Evolutionary conservation across 257 asterid genomes (phyloP).

Genomic region (Solanum bulbocastanum): DNA sequence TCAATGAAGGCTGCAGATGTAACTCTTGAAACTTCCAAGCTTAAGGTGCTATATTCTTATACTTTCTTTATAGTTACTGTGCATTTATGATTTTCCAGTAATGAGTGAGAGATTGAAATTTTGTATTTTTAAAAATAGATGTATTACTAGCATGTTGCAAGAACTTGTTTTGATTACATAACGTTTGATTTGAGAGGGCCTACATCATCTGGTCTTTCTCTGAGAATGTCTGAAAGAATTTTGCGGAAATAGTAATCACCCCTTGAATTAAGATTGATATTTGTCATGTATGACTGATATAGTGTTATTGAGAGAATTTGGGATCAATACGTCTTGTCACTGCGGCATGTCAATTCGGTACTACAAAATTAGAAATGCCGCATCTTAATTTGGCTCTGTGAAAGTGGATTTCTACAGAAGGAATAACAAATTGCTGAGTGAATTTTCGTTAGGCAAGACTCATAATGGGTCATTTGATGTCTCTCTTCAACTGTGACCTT

Average conservation of each 20-base stretch:
- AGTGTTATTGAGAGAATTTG: background rate
- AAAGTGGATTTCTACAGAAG: background rate
- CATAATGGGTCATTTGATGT: background rate
- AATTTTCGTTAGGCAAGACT: background rate
- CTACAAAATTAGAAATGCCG: background rate
- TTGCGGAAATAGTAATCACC: background rate
- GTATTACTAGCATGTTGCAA: too few species aligned
- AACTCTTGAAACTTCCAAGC: too few species aligned
- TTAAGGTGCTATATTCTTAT: too few species aligned
- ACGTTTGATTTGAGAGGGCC: too few species aligned
- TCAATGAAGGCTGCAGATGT: too few species aligned
- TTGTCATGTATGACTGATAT: background rate
- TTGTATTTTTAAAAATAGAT: too few species aligned
- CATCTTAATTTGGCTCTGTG: background rate
- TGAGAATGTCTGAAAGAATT: background rate
- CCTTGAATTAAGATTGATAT: background rate
- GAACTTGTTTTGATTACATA: too few species aligned
- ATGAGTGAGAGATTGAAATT: too few species aligned
- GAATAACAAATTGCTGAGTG: background rate
- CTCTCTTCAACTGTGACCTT: background rate
- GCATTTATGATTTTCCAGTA: too few species aligned
- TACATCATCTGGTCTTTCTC: background rate
- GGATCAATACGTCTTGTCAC: background rate
- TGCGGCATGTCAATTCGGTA: background rate
- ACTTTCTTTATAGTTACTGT: too few species aligned